These are phyloP conservation scores for Lepiota brunneoincarnata DNA, from an alignment of 768 basidiomycete genomes.

Conservation along the genomic window DNA sequence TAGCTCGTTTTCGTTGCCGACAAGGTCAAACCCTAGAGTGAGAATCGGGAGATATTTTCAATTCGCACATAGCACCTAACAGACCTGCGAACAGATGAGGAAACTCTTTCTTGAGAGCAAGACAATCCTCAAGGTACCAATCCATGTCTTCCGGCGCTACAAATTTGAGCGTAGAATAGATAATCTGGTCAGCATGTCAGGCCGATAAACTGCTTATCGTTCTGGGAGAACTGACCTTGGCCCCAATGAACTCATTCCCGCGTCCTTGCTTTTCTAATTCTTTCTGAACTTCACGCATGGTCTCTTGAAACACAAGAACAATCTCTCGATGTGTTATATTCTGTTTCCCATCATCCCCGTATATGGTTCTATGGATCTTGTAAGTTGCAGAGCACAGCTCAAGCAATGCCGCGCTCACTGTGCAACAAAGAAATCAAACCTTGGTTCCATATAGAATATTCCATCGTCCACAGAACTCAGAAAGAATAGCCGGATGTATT, in stretches of 20 bases:
- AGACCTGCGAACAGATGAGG: slow-evolving; percentile 69
- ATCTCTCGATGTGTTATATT: slow-evolving; percentile 60
- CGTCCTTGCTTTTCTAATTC: slow-evolving; percentile 51
- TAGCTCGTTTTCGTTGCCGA: slow-evolving; percentile 67
- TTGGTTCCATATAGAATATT: slow-evolving; percentile 66
- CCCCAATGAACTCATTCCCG: slow-evolving; percentile 62
- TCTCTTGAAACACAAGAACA: slow-evolving; percentile 50
- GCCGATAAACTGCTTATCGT: not conserved
- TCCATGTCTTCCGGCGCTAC: slow-evolving; percentile 55
- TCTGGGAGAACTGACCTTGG: slow-evolving; percentile 40
- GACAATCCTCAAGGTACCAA: slow-evolving; percentile 73
- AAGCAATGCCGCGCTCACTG: slow-evolving; percentile 37
- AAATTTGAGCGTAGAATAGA: slow-evolving; percentile 63
- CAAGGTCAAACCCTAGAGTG: slow-evolving; percentile 68
- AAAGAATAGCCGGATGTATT: slow-evolving; percentile 65
- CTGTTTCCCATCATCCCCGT: slow-evolving; percentile 51
- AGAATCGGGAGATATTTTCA: not conserved
- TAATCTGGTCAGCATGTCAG: slow-evolving; percentile 47
- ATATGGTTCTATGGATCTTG: slow-evolving; percentile 44
- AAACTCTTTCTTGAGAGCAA: slow-evolving; percentile 69
- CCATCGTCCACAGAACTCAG: slow-evolving; percentile 64
- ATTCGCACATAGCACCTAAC: not conserved
- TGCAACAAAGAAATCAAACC: slow-evolving; percentile 55
- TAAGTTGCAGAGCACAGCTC: not conserved
- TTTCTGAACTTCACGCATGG: slow-evolving; percentile 49